Evolutionary conservation across 2,329 filamentous ascomycete genomes (phyloP).

Genomic region (Penicillium sp.): DNA sequence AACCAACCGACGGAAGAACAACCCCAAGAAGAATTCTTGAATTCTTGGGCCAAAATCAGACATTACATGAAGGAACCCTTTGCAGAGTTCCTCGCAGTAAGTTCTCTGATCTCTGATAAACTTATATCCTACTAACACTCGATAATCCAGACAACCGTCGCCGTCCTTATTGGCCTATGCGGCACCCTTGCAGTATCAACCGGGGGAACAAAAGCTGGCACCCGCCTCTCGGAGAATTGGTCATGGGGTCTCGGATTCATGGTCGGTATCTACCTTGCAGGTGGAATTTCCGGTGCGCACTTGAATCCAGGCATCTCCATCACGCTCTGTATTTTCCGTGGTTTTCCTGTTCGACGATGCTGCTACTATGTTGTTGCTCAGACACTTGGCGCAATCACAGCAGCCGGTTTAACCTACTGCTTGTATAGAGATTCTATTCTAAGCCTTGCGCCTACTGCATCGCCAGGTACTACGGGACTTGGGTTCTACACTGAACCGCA

Average conservation of each 20-base stretch:
- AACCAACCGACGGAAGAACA: neutral
- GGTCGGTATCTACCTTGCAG: constrained; percentile 45
- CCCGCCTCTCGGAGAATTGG: constrained; percentile 10
- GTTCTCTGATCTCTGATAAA: neutral
- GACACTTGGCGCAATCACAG: constrained; percentile 29
- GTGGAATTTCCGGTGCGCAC: constrained; percentile 48
- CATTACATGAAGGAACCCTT: constrained; percentile 23
- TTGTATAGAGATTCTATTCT: constrained; percentile 34
- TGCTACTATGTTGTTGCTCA: constrained; percentile 29
- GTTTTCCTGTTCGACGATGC: constrained; percentile 31
- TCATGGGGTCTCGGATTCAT: constrained; percentile 32
- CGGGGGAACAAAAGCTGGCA: constrained; percentile 17
- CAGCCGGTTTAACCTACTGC: constrained; percentile 29
- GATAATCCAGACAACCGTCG: constrained; percentile 17
- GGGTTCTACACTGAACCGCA: constrained; percentile 5
- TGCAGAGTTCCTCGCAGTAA: constrained; percentile 25
- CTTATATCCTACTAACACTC: neutral
- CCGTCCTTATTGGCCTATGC: constrained; percentile 26
- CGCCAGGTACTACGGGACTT: neutral
- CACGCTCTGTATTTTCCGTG: constrained; percentile 31
- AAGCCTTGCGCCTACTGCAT: neutral
- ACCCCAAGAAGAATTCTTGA: constrained; percentile 16
- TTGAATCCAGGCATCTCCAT: constrained; percentile 48
- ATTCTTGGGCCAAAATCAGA: constrained; percentile 23
- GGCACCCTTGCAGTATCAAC: constrained; percentile 22